Conservation (phyloP, 306 rosid species). For the Albizia julibrissin region DNA sequence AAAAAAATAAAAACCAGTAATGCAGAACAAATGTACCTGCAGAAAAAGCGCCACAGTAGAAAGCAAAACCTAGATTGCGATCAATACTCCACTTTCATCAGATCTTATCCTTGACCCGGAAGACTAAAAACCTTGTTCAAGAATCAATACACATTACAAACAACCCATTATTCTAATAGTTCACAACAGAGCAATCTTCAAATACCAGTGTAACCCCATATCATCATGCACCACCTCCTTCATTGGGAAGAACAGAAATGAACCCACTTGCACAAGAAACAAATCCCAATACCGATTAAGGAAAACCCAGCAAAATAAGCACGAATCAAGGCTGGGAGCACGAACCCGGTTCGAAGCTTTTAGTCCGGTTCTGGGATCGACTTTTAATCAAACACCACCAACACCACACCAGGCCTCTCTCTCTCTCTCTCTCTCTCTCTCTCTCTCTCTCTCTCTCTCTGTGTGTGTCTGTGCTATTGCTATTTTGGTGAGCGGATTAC, state of each 20-base stretch:
- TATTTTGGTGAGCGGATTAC: background rate
- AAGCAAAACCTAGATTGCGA: slow-evolving; percentile 45
- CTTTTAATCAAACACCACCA: background rate
- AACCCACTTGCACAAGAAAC: slow-evolving; percentile 26
- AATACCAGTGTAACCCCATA: background rate
- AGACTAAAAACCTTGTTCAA: slow-evolving; percentile 4
- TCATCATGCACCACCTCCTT: background rate
- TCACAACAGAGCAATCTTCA: background rate
- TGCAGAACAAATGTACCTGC: slow-evolving; percentile 45
- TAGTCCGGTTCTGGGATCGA: background rate
- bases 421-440: background rate
- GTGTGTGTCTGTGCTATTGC: too few species aligned
- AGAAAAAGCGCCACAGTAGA: slow-evolving; percentile 33
- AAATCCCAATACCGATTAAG: slow-evolving; percentile 30
- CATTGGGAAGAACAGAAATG: slow-evolving; percentile 33
- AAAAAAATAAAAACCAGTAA: slow-evolving; percentile 14
- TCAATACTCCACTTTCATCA: slow-evolving; percentile 41
- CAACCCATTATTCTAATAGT: slow-evolving; percentile 36
- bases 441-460: background rate
- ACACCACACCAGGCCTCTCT: background rate
- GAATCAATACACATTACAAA: slow-evolving; percentile 31
- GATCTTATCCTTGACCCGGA: slow-evolving; percentile 52
- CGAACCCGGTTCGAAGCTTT: background rate
- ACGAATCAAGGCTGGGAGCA: slow-evolving; percentile 29
- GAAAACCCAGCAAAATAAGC: slow-evolving; percentile 13